phyloP scores from a whole-genome alignment of 148 eudicot genomes.

The Cornus controversa region DNA sequence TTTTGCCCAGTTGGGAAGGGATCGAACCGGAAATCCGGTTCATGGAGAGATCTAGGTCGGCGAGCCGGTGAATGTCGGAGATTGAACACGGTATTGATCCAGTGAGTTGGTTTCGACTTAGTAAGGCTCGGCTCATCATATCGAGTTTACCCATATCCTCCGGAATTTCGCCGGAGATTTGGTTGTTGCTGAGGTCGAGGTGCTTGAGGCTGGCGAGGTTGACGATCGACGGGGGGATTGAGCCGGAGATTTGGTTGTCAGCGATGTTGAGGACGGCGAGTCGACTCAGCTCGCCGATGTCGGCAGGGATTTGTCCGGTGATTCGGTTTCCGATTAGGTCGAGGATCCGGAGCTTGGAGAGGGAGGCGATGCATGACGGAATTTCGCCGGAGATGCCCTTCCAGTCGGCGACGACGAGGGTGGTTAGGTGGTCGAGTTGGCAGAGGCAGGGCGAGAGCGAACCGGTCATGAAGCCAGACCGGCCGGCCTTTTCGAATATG shows the following conservation, averaged over 20 bases:
- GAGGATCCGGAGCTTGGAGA: constrained; percentile 47
- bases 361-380: constrained; percentile 47
- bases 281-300: constrained; percentile 43
- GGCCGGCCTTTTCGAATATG: constrained; percentile 53
- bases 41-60: constrained; percentile 59
- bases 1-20: constrained; percentile 54
- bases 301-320: constrained; percentile 50
- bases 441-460: constrained; percentile 56
- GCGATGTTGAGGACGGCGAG: constrained; percentile 67
- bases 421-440: constrained; percentile 55
- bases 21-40: constrained; percentile 55
- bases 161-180: constrained; percentile 52
- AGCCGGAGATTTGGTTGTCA: constrained; percentile 53
- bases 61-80: constrained; percentile 44
- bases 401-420: constrained; percentile 78
- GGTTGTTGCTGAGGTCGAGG: constrained; percentile 63
- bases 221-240: constrained; percentile 47
- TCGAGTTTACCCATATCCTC: constrained; percentile 46
- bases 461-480: constrained; percentile 79
- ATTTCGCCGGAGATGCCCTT: constrained; percentile 65
- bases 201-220: constrained; percentile 49
- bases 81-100: constrained; percentile 64
- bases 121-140: constrained; percentile 72
- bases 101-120: constrained; percentile 52
- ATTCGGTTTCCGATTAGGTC: constrained; percentile 64